phyloP scores from a whole-genome alignment of 495 filamentous ascomycete species.

The Emericellopsis terricola region DNA sequence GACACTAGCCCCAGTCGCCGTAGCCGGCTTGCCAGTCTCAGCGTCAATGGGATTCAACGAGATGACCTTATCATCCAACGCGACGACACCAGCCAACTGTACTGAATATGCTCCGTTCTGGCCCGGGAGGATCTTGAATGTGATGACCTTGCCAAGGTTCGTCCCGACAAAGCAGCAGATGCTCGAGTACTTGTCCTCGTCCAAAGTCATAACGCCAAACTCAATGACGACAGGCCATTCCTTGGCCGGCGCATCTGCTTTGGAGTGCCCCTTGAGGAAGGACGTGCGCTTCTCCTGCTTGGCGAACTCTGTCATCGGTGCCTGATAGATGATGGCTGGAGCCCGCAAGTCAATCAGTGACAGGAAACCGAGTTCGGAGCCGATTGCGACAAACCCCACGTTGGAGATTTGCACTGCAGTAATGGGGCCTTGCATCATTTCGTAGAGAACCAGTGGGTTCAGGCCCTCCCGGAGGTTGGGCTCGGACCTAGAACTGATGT shows the following conservation, averaged over 20 bases:
- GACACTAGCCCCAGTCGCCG: constrained; percentile 55
- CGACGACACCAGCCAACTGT: constrained; percentile 43
- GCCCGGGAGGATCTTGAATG: constrained; percentile 75
- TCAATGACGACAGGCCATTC: constrained; percentile 69
- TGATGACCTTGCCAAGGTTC: constrained; percentile 60
- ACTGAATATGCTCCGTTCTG: constrained; percentile 49
- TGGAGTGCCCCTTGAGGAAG: constrained; percentile 29
- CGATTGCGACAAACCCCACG: constrained; percentile 78
- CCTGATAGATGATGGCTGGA: constrained; percentile 68
- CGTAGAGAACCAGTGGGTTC: constrained; percentile 60
- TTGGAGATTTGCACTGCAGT: constrained; percentile 67
- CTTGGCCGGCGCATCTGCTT: constrained; percentile 21
- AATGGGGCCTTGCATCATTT: constrained; percentile 64
- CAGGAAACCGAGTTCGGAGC: constrained; percentile 62
- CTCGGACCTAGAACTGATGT: constrained; percentile 58
- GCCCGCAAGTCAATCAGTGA: constrained; percentile 75
- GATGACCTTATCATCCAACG: constrained; percentile 54
- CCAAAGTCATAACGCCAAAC: constrained; percentile 85
- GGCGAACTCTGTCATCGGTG: constrained; percentile 43
- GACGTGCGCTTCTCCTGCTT: constrained; percentile 54
- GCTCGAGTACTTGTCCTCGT: constrained; percentile 85
- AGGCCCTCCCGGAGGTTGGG: constrained; percentile 67
- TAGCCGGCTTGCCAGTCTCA: constrained; percentile 55
- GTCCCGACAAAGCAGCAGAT: constrained; percentile 88
- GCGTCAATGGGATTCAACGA: constrained; percentile 60